Evolutionary conservation across 331 rosid genomes (phyloP).

Genomic region (Prunus yedoensis): DNA sequence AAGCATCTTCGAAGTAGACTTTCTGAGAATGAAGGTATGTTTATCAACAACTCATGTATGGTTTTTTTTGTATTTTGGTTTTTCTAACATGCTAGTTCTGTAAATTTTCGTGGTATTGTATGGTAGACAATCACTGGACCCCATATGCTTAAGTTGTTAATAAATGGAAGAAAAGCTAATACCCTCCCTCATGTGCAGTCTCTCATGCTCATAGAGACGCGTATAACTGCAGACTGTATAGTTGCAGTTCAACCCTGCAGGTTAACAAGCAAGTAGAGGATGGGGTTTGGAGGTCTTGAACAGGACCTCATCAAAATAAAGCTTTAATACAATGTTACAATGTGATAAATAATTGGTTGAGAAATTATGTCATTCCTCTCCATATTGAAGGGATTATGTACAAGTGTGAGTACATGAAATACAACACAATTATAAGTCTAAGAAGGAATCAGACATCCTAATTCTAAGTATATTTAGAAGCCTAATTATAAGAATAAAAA

Average conservation of each 20-base stretch:
- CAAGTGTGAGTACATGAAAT: not conserved
- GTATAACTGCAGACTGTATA: not conserved
- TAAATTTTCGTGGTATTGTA: no score
- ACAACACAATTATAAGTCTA: no score
- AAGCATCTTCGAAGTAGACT: conserved; percentile 83
- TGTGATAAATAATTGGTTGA: not conserved
- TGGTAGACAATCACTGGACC: not conserved
- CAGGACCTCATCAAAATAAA: no score
- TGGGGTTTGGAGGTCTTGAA: not conserved
- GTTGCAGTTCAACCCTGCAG: not conserved
- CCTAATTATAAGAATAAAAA: not conserved
- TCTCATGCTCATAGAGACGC: not conserved
- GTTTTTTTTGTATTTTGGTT: not conserved
- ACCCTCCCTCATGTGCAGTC: not conserved
- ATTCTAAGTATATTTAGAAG: not conserved
- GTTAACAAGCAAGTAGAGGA: not conserved
- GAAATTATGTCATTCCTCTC: not conserved
- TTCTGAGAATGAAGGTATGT: conserved; percentile 72
- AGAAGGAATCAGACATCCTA: not conserved
- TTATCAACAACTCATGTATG: conserved; percentile 19
- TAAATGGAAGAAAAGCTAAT: not conserved
- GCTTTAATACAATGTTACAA: no score
- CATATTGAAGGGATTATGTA: not conserved
- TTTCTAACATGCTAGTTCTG: not conserved
- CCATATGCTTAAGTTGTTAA: not conserved